Percentiles rank a stretch among this genome's conserved stretches.
Evolutionary conservation across 805 yeast species (phyloP).

Genomic region (Candida odintsovae): DNA sequence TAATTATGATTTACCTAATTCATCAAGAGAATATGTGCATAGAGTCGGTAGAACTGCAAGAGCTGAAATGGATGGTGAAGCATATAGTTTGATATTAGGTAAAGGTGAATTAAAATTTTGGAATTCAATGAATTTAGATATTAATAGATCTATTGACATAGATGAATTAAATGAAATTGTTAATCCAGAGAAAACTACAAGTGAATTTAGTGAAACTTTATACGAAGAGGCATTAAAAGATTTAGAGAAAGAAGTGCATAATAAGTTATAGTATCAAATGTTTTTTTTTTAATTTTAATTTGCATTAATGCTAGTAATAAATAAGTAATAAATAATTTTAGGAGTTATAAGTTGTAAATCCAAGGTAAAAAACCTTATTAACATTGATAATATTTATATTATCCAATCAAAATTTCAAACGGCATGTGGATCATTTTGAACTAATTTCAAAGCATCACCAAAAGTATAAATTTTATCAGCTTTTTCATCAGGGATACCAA

Average conservation of each 20-base stretch:
- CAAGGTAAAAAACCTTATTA: too few relatives aligned
- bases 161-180: constrained; percentile 28
- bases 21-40: constrained; percentile 90
- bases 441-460: constrained; percentile 78
- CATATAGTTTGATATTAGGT: constrained; percentile 69
- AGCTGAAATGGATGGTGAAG: constrained; percentile 75
- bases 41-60: constrained; percentile 97
- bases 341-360: too few relatives aligned
- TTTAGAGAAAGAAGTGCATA: constrained; percentile 37
- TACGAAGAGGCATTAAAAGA: constrained; percentile 41
- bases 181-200: constrained; percentile 3
- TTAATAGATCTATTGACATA: constrained; percentile 41
- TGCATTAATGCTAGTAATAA: constrained; percentile 1
- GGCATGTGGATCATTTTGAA: constrained; percentile 29
- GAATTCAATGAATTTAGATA: constrained; percentile 45
- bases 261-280: background rate
- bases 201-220: constrained; percentile 18
- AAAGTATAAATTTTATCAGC: constrained; percentile 85
- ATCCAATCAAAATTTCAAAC: too few relatives aligned
- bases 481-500: constrained; percentile 71
- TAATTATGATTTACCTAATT: constrained; percentile 86
- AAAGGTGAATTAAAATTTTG: constrained; percentile 68
- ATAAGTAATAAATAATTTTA: constrained; percentile 9
- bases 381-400: too few relatives aligned
- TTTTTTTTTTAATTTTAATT: background rate